Percentiles rank a stretch among this genome's conserved stretches.
Conservation (phyloP, 306 rosid genomes). For the Gleditsia sinensis region DNA sequence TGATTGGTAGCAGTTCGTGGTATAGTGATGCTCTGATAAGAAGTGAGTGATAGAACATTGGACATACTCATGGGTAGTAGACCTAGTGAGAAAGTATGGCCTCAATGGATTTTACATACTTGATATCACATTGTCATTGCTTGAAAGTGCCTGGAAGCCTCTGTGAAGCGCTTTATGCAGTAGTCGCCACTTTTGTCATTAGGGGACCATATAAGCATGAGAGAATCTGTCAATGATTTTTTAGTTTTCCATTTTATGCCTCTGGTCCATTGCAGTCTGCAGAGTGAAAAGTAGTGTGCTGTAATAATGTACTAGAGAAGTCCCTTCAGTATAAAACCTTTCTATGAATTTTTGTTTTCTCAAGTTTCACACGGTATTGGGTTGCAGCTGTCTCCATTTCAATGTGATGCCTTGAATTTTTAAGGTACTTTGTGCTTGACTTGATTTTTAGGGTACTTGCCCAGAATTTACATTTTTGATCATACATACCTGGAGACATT, state of each 20-base stretch:
- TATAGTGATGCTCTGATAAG: constrained; percentile 1
- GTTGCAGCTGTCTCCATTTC: too few species aligned
- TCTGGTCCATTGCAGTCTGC: not conserved
- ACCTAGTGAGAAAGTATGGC: constrained; percentile 12
- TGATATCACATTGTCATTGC: constrained; percentile 3
- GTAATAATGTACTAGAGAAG: not conserved
- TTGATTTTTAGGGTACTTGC: too few species aligned
- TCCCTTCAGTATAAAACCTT: not conserved
- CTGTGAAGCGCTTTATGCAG: not conserved
- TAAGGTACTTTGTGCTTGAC: too few species aligned
- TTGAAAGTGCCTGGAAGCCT: not conserved
- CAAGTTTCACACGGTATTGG: not conserved
- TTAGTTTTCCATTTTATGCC: not conserved
- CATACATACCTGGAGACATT: too few species aligned
- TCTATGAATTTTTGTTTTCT: not conserved
- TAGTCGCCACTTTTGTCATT: not conserved
- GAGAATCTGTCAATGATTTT: not conserved
- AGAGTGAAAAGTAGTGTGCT: not conserved
- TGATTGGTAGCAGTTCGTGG: not conserved
- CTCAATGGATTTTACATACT: constrained; percentile 2
- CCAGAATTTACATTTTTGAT: too few species aligned
- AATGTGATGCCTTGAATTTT: too few species aligned
- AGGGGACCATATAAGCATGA: not conserved
- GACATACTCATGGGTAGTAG: constrained; percentile 2
- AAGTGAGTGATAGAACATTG: not conserved